Conservation (phyloP, 768 basidiomycete genomes). For the Kwoniella bestiolae region DNA sequence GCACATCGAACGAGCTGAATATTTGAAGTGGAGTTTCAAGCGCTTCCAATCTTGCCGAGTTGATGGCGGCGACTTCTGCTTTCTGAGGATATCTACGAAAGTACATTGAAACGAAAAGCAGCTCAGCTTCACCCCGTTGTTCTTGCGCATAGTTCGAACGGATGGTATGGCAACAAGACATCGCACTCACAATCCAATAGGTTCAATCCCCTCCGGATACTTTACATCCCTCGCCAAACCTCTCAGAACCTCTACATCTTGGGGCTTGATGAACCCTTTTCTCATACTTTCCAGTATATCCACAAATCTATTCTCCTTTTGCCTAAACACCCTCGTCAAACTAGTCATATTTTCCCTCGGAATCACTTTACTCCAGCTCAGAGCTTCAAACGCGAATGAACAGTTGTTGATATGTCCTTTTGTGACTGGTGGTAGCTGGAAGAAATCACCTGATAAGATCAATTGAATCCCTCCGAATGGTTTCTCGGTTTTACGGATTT, state of each 20-base stretch:
- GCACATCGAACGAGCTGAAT: conserved; percentile 30
- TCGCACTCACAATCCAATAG: conserved; percentile 41
- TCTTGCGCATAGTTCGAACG: too few species aligned
- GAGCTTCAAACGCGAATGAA: conserved; percentile 56
- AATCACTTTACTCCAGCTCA: conserved; percentile 49
- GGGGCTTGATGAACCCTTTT: conserved; percentile 39
- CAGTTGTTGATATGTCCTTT: conserved; percentile 7
- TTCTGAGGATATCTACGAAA: conserved; percentile 46
- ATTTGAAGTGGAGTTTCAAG: conserved; percentile 20
- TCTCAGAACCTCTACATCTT: conserved; percentile 32
- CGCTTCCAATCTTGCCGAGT: conserved; percentile 31
- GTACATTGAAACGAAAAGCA: too few species aligned
- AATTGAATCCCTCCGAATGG: conserved; percentile 58
- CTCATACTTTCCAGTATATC: conserved; percentile 54
- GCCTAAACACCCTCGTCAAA: conserved; percentile 55
- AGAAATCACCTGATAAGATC: conserved; percentile 59
- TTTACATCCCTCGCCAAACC: conserved; percentile 33
- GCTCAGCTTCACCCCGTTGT: too few species aligned
- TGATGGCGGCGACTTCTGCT: conserved; percentile 40
- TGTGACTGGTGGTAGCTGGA: conserved; percentile 58
- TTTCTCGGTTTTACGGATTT: conserved; percentile 34
- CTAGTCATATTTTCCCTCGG: conserved; percentile 36
- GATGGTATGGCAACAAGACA: background rate
- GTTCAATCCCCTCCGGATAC: conserved; percentile 46
- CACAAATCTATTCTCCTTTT: conserved; percentile 53